Evolutionary conservation across 192 early-diverging fungal species (phyloP).

Genomic region (Coemansia sp.): DNA sequence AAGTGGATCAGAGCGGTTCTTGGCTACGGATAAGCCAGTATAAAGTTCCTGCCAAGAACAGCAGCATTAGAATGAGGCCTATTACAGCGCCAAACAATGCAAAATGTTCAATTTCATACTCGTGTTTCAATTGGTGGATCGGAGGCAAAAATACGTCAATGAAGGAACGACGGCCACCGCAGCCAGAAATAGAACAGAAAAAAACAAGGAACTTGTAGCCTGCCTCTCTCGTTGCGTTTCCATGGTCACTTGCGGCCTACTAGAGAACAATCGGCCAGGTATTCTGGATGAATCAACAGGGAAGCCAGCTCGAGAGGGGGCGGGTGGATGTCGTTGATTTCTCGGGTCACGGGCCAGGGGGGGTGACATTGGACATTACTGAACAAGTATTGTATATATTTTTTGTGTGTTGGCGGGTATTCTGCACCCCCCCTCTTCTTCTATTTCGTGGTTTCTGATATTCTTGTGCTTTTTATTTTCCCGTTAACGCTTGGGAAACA

Average conservation of each 20-base stretch:
- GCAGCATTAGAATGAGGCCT: not conserved
- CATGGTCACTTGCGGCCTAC: too few relatives aligned
- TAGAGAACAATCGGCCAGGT: not conserved
- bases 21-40: not conserved
- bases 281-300: conserved; percentile 1
- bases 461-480: not conserved
- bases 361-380: not conserved
- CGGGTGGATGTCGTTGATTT: not conserved
- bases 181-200: conserved; percentile 2
- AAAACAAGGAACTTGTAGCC: not conserved
- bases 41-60: too few relatives aligned
- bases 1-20: not conserved
- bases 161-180: not conserved
- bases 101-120: not conserved
- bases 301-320: not conserved
- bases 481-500: conserved; percentile 3
- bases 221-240: not conserved
- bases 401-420: not conserved
- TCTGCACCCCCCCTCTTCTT: not conserved
- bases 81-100: not conserved
- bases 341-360: conserved; percentile 6
- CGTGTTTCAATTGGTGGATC: not conserved
- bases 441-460: not conserved
- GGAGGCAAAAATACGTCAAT: not conserved
- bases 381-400: not conserved